Base-by-base conservation (phyloP, 139 green algal species). In the Tetraselmis striata region DNA sequence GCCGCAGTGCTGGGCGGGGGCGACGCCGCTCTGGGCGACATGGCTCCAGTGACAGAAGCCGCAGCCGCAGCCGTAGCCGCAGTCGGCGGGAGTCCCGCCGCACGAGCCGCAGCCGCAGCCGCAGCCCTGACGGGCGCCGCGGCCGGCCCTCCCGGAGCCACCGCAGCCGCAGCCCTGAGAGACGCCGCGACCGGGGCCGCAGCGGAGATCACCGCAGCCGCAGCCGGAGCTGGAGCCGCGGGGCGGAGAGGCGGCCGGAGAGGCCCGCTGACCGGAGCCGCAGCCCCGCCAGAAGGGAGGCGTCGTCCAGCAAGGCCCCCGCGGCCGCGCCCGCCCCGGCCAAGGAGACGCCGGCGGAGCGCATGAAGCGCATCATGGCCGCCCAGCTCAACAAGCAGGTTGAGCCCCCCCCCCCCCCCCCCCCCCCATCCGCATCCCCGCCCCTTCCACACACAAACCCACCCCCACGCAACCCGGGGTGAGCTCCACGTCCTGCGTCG, bases 321-420 rank as follows among this genome's bases (percentile, higher is more conserved):
- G 45, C 45, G 18, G 45, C 45, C 11, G 18, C 11, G 5, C 11
- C 11, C 5, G 5, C 45, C 5, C 29, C 83, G 0, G 78, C 76
- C 32, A 91, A 89, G 59, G 93, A 96, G 86, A 95, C 91, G 31
- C 89, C 93, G 0, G 84, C 90, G 82, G 91, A 96, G 89, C 87
- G 93, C 24, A 80, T 96, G 29, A 95, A 95, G 88, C 91, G 93
- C 2, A 87, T 96, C 58, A 93, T 93, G 86, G 86, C 87, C n/a
- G 91, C 92, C 1, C 93, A 96, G 87, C 82, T 96, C 25, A 94
- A 92, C 86, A 95, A 94, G 79, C 85, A 92, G 78, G 80, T 67
- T 5, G 18, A 5, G 11, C 45, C 45, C 45, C 18, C 18, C 18
- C 45, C 45, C 45, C 11, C 5, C 18, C 45, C 45, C 45, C n/a